Percentiles rank a stretch among this genome's conserved stretches.
phyloP scores from a whole-genome alignment of 1,284 basidiomycete genomes.

The Apiotrichum gracile region DNA sequence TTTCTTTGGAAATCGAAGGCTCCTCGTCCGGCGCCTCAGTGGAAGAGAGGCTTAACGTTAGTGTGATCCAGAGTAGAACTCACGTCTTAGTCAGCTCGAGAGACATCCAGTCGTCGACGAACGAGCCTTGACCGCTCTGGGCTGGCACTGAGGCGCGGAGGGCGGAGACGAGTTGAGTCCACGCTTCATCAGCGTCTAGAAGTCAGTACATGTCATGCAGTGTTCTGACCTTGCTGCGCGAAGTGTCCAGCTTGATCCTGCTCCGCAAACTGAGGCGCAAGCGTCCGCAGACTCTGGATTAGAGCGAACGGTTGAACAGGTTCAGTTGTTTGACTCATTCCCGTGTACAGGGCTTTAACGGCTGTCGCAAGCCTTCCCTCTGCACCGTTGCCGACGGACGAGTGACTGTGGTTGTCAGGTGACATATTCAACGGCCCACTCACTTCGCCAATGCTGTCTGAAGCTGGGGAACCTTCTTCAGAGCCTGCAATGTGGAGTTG shows the following conservation, averaged over 20 bases:
- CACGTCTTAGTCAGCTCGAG: constrained; percentile 77
- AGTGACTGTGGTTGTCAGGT: constrained; percentile 4
- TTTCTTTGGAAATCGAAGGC: constrained; percentile 60
- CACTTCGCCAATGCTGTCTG: constrained; percentile 61
- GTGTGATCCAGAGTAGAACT: constrained; percentile 34
- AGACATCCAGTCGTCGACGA: constrained; percentile 80
- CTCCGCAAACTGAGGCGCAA: constrained; percentile 91
- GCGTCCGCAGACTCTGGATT: constrained; percentile 63
- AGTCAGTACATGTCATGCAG: neutral
- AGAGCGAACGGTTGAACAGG: constrained; percentile 70
- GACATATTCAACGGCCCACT: constrained; percentile 25
- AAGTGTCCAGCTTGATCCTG: constrained; percentile 57
- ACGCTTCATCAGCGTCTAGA: constrained; percentile 92
- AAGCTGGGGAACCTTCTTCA: constrained; percentile 85
- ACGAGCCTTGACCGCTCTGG: constrained; percentile 47
- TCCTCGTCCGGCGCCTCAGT: constrained; percentile 77
- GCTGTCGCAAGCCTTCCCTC: constrained; percentile 51
- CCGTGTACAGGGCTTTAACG: constrained; percentile 65
- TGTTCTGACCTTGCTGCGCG: constrained; percentile 72
- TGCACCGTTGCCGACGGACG: constrained; percentile 29
- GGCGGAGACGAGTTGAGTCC: constrained; percentile 73
- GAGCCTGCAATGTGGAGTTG: constrained; percentile 88
- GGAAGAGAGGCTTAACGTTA: constrained; percentile 58
- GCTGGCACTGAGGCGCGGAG: constrained; percentile 60
- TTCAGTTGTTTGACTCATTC: constrained; percentile 70